Evolutionary conservation across 1,139 yeast genomes (phyloP).

Genomic region (Yamadazyma dushanensis): DNA sequence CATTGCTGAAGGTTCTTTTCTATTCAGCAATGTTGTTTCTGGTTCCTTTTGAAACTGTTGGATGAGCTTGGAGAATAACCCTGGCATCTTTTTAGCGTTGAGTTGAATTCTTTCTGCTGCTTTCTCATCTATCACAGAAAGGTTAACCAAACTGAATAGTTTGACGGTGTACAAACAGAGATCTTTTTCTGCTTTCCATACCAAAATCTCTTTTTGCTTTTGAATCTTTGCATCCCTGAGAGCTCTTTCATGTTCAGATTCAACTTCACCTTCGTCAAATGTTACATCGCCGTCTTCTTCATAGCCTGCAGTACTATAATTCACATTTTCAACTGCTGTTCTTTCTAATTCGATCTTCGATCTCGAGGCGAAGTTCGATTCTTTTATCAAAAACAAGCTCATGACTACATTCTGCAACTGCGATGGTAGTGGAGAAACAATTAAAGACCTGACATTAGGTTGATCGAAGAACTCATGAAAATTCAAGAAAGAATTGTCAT

Average conservation of each 20-base stretch:
- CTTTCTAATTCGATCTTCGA: slow-evolving; percentile 48
- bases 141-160: slow-evolving; percentile 43
- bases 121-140: slow-evolving; percentile 34
- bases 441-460: background rate
- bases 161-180: slow-evolving; percentile 55
- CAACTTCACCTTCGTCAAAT: slow-evolving; percentile 16
- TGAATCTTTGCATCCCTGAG: background rate
- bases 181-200: slow-evolving; percentile 43
- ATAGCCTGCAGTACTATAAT: background rate
- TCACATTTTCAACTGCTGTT: slow-evolving; percentile 5
- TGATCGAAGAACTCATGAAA: slow-evolving; percentile 28
- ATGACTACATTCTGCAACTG: slow-evolving; percentile 27
- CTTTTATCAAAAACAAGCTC: slow-evolving; percentile 35
- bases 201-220: slow-evolving; percentile 9
- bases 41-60: background rate
- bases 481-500: slow-evolving; percentile 24
- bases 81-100: slow-evolving; percentile 52
- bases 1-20: slow-evolving; percentile 7
- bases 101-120: slow-evolving; percentile 42
- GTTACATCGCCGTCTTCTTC: slow-evolving; percentile 21
- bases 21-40: slow-evolving; percentile 7
- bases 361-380: slow-evolving; percentile 27
- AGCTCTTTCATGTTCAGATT: slow-evolving; percentile 22
- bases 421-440: slow-evolving; percentile 17
- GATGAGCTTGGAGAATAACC: slow-evolving; percentile 27